Percentiles rank a stretch among this genome's conserved stretches.
These are phyloP conservation scores for Calonectria montana DNA, from an alignment of 2,329 filamentous ascomycete genomes.

Conservation along the genomic window DNA sequence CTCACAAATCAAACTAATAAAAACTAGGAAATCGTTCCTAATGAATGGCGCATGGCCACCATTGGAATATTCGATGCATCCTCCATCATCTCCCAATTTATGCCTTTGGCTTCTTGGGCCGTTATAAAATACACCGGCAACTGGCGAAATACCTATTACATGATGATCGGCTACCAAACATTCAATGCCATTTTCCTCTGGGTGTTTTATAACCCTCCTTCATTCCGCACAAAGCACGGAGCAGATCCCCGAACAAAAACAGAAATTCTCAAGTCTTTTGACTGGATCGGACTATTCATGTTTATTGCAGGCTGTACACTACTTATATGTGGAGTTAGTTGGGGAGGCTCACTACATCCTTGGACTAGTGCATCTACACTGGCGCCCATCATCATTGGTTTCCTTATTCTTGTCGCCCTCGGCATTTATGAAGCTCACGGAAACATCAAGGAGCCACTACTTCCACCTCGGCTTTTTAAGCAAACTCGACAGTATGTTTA, in stretches of 20 bases:
- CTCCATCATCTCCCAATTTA: constrained; percentile 23
- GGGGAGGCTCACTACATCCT: constrained; percentile 16
- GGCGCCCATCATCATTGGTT: constrained; percentile 8
- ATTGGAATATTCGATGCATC: constrained; percentile 41
- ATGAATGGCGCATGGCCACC: constrained; percentile 50
- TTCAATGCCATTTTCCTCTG: constrained; percentile 14
- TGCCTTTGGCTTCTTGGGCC: constrained; percentile 19
- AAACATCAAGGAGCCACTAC: constrained; percentile 8
- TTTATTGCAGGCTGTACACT: constrained; percentile 20
- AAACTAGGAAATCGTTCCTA: constrained; percentile 50
- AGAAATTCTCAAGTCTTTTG: constrained; percentile 14
- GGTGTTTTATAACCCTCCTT: constrained; percentile 17
- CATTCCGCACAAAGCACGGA: constrained; percentile 8
- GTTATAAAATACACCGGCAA: constrained; percentile 22
- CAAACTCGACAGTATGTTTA: constrained; percentile 17
- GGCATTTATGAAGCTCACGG: constrained; percentile 18
- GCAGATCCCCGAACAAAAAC: not conserved
- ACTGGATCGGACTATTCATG: constrained; percentile 15
- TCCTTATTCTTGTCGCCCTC: not conserved
- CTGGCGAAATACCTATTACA: constrained; percentile 25
- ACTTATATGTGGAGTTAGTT: constrained; percentile 18
- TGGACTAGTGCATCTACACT: constrained; percentile 14
- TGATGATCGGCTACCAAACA: constrained; percentile 20
- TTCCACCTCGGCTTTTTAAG: constrained; percentile 19
- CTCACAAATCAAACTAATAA: not conserved